phyloP scores from a whole-genome alignment of 352 stramenopile species.

The Globisporangium nodosum region DNA sequence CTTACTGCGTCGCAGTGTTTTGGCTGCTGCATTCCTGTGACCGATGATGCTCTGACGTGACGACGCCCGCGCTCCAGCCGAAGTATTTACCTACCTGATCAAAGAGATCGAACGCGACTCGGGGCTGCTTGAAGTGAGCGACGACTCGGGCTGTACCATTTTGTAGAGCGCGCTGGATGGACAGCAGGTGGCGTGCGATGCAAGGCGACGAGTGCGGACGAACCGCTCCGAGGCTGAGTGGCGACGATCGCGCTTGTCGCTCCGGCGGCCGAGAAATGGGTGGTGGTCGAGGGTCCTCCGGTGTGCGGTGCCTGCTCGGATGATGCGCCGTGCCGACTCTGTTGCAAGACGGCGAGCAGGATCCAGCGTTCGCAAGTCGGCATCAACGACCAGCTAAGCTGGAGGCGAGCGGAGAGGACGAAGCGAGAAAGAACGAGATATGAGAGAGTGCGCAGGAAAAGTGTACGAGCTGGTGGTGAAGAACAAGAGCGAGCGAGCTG shows the following conservation, averaged over 20 bases:
- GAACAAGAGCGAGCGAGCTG: too few relatives aligned
- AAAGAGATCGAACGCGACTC: slow-evolving; percentile 88
- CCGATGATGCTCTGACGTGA: not conserved
- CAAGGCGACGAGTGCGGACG: not conserved
- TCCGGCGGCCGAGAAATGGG: not conserved
- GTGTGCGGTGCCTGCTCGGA: not conserved
- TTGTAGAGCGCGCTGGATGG: slow-evolving; percentile 30
- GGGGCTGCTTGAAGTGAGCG: slow-evolving; percentile 77
- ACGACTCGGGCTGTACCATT: slow-evolving; percentile 70
- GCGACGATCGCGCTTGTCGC: not conserved
- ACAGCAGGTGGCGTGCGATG: not conserved
- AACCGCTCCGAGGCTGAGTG: not conserved
- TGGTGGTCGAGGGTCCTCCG: not conserved
- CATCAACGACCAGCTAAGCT: slow-evolving; percentile 2
- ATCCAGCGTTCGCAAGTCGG: slow-evolving; percentile 3
- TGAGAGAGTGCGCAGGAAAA: not conserved
- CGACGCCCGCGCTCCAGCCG: slow-evolving; percentile 29
- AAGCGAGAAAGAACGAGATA: not conserved
- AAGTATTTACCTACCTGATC: slow-evolving; percentile 90
- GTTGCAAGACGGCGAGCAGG: not conserved
- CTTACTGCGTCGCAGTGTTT: not conserved
- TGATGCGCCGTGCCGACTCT: not conserved
- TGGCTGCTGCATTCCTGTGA: not conserved
- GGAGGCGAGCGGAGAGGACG: not conserved
- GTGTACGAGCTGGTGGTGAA: too few relatives aligned